Percentiles rank a stretch among this genome's conserved stretches.
These are phyloP conservation scores for Ormosia semicastrata DNA, from an alignment of 306 rosid genomes.

Conservation along the genomic window DNA sequence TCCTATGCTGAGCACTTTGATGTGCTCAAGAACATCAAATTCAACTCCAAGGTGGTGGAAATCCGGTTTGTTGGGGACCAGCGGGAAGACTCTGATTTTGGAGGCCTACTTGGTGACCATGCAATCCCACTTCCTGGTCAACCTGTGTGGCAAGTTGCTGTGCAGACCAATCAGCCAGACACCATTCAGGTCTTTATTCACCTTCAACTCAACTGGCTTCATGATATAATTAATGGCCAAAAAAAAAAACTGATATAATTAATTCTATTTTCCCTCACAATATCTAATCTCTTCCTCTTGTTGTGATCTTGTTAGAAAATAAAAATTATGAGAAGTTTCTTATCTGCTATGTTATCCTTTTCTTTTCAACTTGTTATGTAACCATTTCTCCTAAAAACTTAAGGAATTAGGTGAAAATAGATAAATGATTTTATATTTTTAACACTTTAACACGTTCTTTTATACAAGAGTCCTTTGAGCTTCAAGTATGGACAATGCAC, in stretches of 20 bases:
- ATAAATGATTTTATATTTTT: too few species aligned
- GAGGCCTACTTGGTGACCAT: slow-evolving; percentile 17
- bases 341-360: too few species aligned
- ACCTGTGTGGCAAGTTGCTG: slow-evolving; percentile 70
- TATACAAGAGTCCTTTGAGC: too few species aligned
- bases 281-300: not conserved
- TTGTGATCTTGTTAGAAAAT: not conserved
- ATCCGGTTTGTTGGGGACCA: slow-evolving; percentile 41
- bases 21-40: slow-evolving; percentile 48
- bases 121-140: slow-evolving; percentile 33
- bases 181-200: slow-evolving; percentile 52
- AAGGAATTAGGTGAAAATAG: too few species aligned
- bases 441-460: too few species aligned
- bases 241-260: too few species aligned
- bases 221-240: not conserved
- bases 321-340: too few species aligned
- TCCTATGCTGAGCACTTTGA: slow-evolving; percentile 72
- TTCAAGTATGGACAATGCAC: too few species aligned
- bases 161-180: slow-evolving; percentile 44
- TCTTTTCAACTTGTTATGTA: too few species aligned
- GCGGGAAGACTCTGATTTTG: not conserved
- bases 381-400: too few species aligned
- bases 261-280: not conserved
- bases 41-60: slow-evolving; percentile 68
- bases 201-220: not conserved